Conservation (phyloP, 768 basidiomycete species). For the Suillus occidentalis region DNA sequence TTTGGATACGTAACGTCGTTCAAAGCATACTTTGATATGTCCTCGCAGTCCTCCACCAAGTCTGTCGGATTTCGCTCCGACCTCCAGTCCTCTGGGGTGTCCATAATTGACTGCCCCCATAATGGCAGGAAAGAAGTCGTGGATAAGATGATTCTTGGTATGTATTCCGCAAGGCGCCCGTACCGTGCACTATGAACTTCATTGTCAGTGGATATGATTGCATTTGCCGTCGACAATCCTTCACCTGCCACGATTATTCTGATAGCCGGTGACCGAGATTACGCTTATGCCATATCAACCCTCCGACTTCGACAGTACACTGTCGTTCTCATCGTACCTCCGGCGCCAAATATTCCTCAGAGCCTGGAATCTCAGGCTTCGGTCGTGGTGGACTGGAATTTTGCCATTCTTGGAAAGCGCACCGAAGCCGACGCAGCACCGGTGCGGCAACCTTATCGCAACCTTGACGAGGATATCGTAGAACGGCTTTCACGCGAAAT, state of each 20-base stretch:
- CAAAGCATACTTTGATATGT: conserved; percentile 53
- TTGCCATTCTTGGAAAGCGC: conserved; percentile 36
- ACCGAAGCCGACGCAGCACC: conserved; percentile 17
- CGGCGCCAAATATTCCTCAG: conserved; percentile 35
- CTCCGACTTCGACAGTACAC: conserved; percentile 54
- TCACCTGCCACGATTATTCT: conserved; percentile 55
- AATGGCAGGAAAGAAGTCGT: conserved; percentile 37
- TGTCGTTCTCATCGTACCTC: conserved; percentile 50
- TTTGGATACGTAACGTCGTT: conserved; percentile 50
- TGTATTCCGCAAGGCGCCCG: conserved; percentile 11
- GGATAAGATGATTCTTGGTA: conserved; percentile 50
- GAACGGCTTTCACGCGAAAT: conserved; percentile 24
- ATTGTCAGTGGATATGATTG: conserved; percentile 61
- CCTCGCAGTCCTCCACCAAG: conserved; percentile 36
- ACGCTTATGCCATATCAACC: conserved; percentile 60
- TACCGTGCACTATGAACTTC: conserved; percentile 6
- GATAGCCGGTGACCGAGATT: conserved; percentile 68
- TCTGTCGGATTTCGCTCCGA: conserved; percentile 38
- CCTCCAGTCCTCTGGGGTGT: conserved; percentile 45
- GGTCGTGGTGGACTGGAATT: conserved; percentile 49
- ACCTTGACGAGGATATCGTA: conserved; percentile 24
- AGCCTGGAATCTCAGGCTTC: conserved; percentile 58
- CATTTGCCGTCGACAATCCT: conserved; percentile 62
- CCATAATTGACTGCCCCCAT: conserved; percentile 38
- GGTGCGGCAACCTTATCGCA: conserved; percentile 27